Conservation (phyloP, 1,284 basidiomycete species). For the Puccinia hordei region DNA sequence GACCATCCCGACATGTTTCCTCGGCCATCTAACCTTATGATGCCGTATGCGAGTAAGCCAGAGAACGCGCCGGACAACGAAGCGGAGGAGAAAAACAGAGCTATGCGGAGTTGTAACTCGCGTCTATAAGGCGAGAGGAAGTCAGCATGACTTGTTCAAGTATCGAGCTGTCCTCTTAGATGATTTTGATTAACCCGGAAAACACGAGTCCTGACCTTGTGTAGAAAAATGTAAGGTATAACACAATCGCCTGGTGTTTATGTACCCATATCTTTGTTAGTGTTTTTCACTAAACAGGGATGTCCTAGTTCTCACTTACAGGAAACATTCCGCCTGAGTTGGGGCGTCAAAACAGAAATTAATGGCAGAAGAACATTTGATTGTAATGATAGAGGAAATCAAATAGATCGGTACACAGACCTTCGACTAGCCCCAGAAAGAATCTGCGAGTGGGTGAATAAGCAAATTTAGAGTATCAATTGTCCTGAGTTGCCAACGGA, state of each 20-base stretch:
- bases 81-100: slow-evolving; percentile 40
- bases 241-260: slow-evolving; percentile 24
- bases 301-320: slow-evolving; percentile 20
- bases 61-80: slow-evolving; percentile 48
- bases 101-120: slow-evolving; percentile 48
- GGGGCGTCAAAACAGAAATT: neutral
- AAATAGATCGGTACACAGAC: neutral
- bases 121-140: slow-evolving; percentile 7
- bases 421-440: slow-evolving; percentile 48
- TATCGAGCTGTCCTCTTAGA: neutral
- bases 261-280: neutral
- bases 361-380: neutral
- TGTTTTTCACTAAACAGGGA: neutral
- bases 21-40: slow-evolving; percentile 38
- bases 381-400: neutral
- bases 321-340: slow-evolving; percentile 47
- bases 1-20: slow-evolving; percentile 34
- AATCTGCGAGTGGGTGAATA: slow-evolving; percentile 1
- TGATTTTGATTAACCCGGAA: neutral
- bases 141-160: neutral
- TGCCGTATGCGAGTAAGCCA: slow-evolving; percentile 46
- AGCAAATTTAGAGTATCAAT: neutral
- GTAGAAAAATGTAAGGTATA: slow-evolving; percentile 46
- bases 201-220: slow-evolving; percentile 22
- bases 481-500: too few species aligned